These are phyloP conservation scores for Fraxinus albicans DNA, from an alignment of 305 asterid genomes.

Conservation along the genomic window DNA sequence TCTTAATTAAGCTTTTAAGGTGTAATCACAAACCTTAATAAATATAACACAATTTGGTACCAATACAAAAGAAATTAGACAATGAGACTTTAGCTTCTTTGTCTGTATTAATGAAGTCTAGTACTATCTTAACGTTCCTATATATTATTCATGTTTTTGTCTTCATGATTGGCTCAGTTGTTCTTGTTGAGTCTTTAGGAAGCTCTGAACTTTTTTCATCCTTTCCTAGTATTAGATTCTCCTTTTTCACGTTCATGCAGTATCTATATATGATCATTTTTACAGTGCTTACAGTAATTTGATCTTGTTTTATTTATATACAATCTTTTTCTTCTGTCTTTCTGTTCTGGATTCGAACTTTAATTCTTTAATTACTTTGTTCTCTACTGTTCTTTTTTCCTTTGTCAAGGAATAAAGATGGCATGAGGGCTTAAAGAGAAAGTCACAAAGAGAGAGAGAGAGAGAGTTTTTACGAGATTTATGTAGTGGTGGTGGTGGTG, in stretches of 20 bases:
- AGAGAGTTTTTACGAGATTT: constrained; percentile 13
- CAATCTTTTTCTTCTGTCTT: constrained; percentile 12
- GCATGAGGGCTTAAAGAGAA: constrained; percentile 20
- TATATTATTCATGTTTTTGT: background rate
- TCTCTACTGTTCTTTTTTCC: constrained; percentile 30
- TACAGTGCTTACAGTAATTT: background rate
- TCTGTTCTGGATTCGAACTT: constrained; percentile 27
- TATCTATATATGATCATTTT: background rate
- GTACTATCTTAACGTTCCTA: background rate
- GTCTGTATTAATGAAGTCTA: background rate
- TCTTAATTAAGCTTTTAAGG: background rate
- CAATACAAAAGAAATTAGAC: background rate
- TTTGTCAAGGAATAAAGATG: constrained; percentile 34
- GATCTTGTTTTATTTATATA: background rate
- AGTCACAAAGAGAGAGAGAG: constrained; percentile 3
- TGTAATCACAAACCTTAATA: background rate
- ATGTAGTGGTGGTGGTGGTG: constrained; percentile 11
- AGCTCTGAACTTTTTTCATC: constrained; percentile 17
- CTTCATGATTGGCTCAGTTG: constrained; percentile 11
- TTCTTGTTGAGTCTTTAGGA: constrained; percentile 16
- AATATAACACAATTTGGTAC: background rate
- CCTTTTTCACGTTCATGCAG: constrained; percentile 37
- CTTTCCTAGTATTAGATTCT: constrained; percentile 21
- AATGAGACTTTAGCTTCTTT: background rate
- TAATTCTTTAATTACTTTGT: constrained; percentile 30